Conservation (phyloP, 768 basidiomycete genomes). For the Postia placenta region DNA sequence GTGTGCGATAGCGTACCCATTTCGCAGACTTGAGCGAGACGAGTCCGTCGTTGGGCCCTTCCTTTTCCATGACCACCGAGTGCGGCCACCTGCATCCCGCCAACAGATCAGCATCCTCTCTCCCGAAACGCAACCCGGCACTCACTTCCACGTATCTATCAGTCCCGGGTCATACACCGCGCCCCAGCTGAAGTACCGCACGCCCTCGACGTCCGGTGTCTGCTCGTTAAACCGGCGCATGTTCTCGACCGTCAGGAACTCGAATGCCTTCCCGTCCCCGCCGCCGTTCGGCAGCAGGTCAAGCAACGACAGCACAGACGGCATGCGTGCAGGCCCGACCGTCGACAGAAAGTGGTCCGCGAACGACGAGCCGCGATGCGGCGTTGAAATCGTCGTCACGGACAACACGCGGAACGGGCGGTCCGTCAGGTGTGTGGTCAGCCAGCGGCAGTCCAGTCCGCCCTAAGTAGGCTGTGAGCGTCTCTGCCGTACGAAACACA, state of each 20-base stretch:
- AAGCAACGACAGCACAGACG: conserved; percentile 66
- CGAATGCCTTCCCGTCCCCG: conserved; percentile 93
- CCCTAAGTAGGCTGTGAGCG: conserved; percentile 39
- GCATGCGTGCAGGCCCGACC: conserved; percentile 61
- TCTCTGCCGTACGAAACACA: conserved; percentile 3
- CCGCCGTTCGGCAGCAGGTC: conserved; percentile 87
- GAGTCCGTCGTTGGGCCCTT: conserved; percentile 93
- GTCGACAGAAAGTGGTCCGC: conserved; percentile 84
- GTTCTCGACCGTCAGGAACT: conserved; percentile 73
- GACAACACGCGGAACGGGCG: conserved; percentile 78
- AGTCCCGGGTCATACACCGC: conserved; percentile 85
- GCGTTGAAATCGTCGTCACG: conserved; percentile 91
- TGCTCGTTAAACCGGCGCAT: conserved; percentile 89
- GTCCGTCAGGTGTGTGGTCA: conserved; percentile 76
- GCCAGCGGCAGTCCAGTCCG: conserved; percentile 86
- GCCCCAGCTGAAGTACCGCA: conserved; percentile 95
- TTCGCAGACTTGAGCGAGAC: conserved; percentile 83
- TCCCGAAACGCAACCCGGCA: too few species aligned
- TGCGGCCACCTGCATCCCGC: conserved; percentile 55
- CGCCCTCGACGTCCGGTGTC: conserved; percentile 70
- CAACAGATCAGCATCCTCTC: too few species aligned
- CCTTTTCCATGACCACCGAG: conserved; percentile 74
- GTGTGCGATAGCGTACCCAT: conserved; percentile 67
- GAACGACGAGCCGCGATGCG: conserved; percentile 90
- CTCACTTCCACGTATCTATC: conserved; percentile 82